phyloP scores from a whole-genome alignment of 2,329 filamentous ascomycete genomes.

The Teratosphaeria gauchensis region DNA sequence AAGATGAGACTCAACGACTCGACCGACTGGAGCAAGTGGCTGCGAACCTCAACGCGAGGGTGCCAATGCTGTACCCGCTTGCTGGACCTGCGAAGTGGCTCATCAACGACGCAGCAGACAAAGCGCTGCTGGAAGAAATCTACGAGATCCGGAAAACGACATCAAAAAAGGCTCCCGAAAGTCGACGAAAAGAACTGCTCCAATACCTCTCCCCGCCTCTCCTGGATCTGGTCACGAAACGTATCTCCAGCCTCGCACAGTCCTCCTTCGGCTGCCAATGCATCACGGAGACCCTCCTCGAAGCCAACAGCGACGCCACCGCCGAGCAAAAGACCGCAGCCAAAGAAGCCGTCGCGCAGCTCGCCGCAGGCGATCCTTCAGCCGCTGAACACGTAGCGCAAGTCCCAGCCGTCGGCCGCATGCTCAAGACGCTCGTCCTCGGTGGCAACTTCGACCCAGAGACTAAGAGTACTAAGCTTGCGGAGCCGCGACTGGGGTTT shows the following conservation, averaged over 20 bases:
- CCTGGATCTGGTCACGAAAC: constrained; percentile 60
- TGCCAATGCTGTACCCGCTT: constrained; percentile 72
- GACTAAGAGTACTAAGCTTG: constrained; percentile 57
- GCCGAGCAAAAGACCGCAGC: constrained; percentile 41
- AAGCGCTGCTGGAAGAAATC: constrained; percentile 61
- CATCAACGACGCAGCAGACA: constrained; percentile 58
- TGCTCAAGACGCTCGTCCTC: constrained; percentile 84
- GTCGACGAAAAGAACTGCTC: constrained; percentile 66
- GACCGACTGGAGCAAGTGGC: constrained; percentile 54
- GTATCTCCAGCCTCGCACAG: constrained; percentile 57
- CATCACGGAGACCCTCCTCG: constrained; percentile 71
- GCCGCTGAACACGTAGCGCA: constrained; percentile 50
- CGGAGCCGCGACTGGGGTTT: constrained; percentile 71
- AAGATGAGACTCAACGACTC: constrained; percentile 38
- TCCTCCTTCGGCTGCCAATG: constrained; percentile 82
- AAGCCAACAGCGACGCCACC: constrained; percentile 69
- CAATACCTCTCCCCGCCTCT: constrained; percentile 64
- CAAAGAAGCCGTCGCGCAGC: constrained; percentile 52
- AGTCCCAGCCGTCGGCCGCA: constrained; percentile 58
- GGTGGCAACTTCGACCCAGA: constrained; percentile 77
- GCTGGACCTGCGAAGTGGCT: constrained; percentile 54
- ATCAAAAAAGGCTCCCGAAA: constrained; percentile 81
- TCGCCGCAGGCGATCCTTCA: constrained; percentile 31
- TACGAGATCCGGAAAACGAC: constrained; percentile 71
- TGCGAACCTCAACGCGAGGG: constrained; percentile 55